Conservation (phyloP, 2,329 filamentous ascomycete genomes). For the Talaromyces sp. region DNA sequence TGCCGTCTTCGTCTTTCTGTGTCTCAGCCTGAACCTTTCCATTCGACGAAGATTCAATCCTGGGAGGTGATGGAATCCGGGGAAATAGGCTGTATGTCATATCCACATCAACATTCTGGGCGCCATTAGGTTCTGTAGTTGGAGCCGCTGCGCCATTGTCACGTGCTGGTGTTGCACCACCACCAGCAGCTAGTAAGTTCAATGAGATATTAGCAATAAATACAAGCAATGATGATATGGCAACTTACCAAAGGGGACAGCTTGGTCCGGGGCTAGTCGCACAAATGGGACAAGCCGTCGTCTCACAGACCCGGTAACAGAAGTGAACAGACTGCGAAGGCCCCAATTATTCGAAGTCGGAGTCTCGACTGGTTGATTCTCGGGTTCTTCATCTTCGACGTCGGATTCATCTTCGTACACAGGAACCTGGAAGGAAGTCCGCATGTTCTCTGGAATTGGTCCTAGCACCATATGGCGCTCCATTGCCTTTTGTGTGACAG, state of each 20-base stretch:
- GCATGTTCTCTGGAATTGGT: conserved; percentile 8
- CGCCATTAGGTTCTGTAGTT: not conserved
- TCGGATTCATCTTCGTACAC: not conserved
- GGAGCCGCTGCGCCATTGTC: not conserved
- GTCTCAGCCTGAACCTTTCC: not conserved
- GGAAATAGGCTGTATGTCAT: conserved; percentile 17
- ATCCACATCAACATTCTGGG: not conserved
- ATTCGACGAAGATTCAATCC: not conserved
- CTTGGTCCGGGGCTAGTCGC: conserved; percentile 7
- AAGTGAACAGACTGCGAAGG: conserved; percentile 9
- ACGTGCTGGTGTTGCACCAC: conserved; percentile 1
- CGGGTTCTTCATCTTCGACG: not conserved
- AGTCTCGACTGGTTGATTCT: conserved; percentile 5
- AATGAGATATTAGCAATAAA: conserved; percentile 2
- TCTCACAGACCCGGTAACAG: conserved; percentile 12
- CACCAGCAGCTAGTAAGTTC: conserved; percentile 11
- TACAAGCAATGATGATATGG: not conserved
- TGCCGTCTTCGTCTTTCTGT: not conserved
- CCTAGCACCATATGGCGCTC: conserved; percentile 13
- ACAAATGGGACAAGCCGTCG: conserved; percentile 16
- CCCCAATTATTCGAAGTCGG: conserved; percentile 13
- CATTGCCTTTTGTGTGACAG: conserved; percentile 12
- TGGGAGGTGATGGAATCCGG: not conserved
- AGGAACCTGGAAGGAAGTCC: conserved; percentile 7
- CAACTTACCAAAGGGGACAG: conserved; percentile 17